Percentiles rank a stretch among this genome's conserved stretches.
phyloP scores from a whole-genome alignment of 1,139 yeast species.

The Saccharomycopsis hybrid region DNA sequence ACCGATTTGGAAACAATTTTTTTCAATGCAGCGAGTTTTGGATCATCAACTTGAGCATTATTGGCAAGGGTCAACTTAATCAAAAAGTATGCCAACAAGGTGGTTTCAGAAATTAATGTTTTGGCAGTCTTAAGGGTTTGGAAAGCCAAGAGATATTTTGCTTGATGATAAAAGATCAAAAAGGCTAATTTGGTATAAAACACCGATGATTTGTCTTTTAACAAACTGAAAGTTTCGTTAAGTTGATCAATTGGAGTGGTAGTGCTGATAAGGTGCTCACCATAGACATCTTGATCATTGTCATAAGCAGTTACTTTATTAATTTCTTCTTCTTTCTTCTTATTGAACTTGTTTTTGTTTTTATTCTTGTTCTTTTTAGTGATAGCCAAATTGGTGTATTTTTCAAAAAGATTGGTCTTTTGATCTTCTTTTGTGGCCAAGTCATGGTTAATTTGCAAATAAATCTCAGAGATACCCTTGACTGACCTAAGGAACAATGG shows the following conservation, averaged over 20 bases:
- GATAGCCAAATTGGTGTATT: constrained; percentile 1
- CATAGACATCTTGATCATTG: constrained; percentile 18
- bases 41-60: background rate
- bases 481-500: constrained; percentile 69
- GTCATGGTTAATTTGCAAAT: constrained; percentile 37
- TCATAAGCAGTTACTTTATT: constrained; percentile 9
- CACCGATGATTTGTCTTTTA: constrained; percentile 12
- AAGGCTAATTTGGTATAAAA: constrained; percentile 14
- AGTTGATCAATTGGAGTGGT: constrained; percentile 8
- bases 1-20: constrained; percentile 13
- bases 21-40: constrained; percentile 11
- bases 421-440: constrained; percentile 19
- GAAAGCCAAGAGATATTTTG: constrained; percentile 18
- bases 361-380: constrained; percentile 10
- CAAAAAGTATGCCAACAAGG: constrained; percentile 11
- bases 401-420: background rate
- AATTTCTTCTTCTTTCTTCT: constrained; percentile 13
- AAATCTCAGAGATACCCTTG: constrained; percentile 55
- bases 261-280: constrained; percentile 4
- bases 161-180: constrained; percentile 5
- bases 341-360: constrained; percentile 9
- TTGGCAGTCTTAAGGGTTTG: constrained; percentile 13
- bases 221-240: constrained; percentile 1
- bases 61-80: constrained; percentile 6
- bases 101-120: background rate